Conservation (phyloP, 2,329 filamentous ascomycete species). For the Mariannaea sp. region DNA sequence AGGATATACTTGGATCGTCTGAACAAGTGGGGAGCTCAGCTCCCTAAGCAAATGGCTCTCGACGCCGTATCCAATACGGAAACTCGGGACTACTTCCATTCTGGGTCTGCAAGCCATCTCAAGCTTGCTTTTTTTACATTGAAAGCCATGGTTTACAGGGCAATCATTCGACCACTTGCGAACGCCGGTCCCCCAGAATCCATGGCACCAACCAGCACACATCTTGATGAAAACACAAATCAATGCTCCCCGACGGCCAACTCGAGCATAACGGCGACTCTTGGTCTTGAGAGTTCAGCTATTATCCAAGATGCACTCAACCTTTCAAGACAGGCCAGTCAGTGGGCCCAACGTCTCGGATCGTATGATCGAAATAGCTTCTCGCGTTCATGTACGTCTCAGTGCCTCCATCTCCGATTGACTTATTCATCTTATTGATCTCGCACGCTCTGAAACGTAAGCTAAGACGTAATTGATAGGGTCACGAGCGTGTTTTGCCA, state of each 20-base stretch:
- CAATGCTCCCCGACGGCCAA: too few species aligned
- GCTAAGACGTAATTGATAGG: background rate
- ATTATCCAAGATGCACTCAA: background rate
- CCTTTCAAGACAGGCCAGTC: background rate
- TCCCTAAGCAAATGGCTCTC: background rate
- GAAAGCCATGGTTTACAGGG: background rate
- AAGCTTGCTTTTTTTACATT: background rate
- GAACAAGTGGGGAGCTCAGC: background rate
- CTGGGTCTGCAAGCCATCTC: background rate
- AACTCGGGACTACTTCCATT: background rate
- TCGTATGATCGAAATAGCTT: constrained; percentile 2
- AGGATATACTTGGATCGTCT: background rate
- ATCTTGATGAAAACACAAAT: too few species aligned
- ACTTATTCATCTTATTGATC: background rate
- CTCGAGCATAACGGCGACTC: too few species aligned
- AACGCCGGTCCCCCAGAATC: background rate
- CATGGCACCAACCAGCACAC: background rate
- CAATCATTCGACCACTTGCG: background rate
- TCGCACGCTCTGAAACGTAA: too few species aligned
- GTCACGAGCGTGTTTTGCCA: constrained; percentile 2
- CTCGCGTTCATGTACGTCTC: background rate
- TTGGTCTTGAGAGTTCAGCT: background rate
- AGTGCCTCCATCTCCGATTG: background rate
- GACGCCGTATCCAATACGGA: background rate
- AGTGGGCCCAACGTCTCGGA: background rate